Base-by-base conservation (phyloP, 768 basidiomycete genomes). In the Pisolithus marmoratus region DNA sequence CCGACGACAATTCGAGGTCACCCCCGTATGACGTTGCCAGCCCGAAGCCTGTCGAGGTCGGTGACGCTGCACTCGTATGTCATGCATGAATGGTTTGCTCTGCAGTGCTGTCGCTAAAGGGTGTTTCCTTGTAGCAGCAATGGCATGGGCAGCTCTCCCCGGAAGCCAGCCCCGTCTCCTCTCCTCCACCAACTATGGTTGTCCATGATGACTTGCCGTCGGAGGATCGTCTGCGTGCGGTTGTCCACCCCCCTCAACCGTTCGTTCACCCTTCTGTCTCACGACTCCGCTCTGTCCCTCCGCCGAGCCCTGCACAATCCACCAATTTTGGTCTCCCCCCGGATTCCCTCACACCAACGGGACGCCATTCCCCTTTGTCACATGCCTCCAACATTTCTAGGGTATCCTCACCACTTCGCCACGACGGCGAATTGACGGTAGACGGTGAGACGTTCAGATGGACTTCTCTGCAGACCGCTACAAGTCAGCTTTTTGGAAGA, bases 191-290 rank as follows among this genome's bases (percentile, higher is more conserved):
- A 9, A 57, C 56, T 20, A 61, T 61, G 43, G 66, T 71, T 31
- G 59, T 68, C 24, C 26, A 27, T 26, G 15, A 23, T 8, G 24
- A 45, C 17, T 27, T 42, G 15, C 41, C 50, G 17, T 42, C 48
- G 5, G 20, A 46, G 8, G 11, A 34, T 34, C 20, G 42, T 31
- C 54, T 51, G 0, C 37, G 15, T 14, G 11, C 31, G 29, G 15
- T 26, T 11, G 42, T 37, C 23, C 40, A 53, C 8, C 50, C 45
- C 9, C 69, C 78, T 4, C 75, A 78, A 37, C 78, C 83, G 12
- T 89, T 85, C 63, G 64, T 89, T 19, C 83, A 87, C 58, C 85
- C 86, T 4, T 79, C 74, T n/a, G 78, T 89, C 6, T 92, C 89
- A 26, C 79, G 89, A n/a, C 78, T 90, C 38, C 86, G 89, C 40